A percentile compares a stretch with the other conserved stretches of the same genome.
phyloP scores from a whole-genome alignment of 108 stramenopile species.

The Nitzschia sp. region DNA sequence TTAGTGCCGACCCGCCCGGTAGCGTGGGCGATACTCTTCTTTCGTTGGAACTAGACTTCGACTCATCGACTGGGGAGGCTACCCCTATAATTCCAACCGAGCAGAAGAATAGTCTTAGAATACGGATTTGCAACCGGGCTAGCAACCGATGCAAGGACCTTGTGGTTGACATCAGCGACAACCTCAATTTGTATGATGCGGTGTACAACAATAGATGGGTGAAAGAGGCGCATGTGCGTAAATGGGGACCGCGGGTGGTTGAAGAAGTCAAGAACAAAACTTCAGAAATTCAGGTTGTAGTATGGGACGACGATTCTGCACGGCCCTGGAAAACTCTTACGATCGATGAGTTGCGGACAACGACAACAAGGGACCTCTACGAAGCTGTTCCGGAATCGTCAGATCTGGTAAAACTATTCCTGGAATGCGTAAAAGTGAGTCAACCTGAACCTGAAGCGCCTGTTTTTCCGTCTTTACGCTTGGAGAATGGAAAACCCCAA shows the following conservation, averaged over 20 bases:
- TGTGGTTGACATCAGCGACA: constrained; percentile 25
- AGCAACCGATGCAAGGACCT: constrained; percentile 29
- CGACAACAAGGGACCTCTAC: constrained; percentile 27
- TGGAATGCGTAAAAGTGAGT: constrained; percentile 20
- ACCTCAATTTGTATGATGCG: constrained; percentile 29
- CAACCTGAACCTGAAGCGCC: background rate
- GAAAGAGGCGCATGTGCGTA: constrained; percentile 37
- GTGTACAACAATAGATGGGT: constrained; percentile 32
- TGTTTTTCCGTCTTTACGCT: background rate
- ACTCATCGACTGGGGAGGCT: background rate
- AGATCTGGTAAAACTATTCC: constrained; percentile 26
- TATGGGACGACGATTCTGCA: constrained; percentile 36
- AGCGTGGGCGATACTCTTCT: background rate
- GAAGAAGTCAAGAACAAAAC: constrained; percentile 20
- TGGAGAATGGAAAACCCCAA: constrained; percentile 5
- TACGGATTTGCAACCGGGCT: constrained; percentile 27
- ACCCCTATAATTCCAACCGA: background rate
- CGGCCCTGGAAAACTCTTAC: constrained; percentile 24
- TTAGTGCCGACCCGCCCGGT: background rate
- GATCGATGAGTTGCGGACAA: constrained; percentile 30
- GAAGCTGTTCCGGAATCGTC: constrained; percentile 21
- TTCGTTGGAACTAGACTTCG: background rate
- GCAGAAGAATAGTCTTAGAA: constrained; percentile 14
- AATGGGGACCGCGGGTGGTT: constrained; percentile 28
- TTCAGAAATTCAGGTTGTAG: constrained; percentile 27